A percentile compares a stretch with the other conserved stretches of the same genome.
Conservation (phyloP, 306 rosid genomes). For the Castanea sativa region DNA sequence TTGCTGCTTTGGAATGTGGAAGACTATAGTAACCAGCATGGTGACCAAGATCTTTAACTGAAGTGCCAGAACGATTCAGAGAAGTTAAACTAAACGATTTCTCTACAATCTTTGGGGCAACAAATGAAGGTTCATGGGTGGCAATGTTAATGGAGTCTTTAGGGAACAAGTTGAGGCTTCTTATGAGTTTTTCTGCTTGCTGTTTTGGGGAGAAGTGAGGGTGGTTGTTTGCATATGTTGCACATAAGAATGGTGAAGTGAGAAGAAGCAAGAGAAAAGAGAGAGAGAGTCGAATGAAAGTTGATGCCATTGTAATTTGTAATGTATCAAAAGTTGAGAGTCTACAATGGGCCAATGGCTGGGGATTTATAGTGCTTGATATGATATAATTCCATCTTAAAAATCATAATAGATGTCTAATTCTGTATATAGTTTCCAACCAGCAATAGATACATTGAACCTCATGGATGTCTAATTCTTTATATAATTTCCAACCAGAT, state of each 20-base stretch:
- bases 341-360: conserved; percentile 17
- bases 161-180: conserved; percentile 71
- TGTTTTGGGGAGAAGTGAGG: conserved; percentile 28
- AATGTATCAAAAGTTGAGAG: neutral
- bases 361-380: conserved; percentile 39
- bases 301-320: conserved; percentile 46
- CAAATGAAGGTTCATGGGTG: conserved; percentile 23
- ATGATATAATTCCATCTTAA: neutral
- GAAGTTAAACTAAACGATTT: conserved; percentile 58
- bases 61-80: conserved; percentile 37
- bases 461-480: too few species aligned
- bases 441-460: too few species aligned
- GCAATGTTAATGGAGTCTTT: conserved; percentile 51
- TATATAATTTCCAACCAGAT: too few species aligned
- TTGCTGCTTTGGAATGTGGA: conserved; percentile 76
- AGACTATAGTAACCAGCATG: conserved; percentile 87
- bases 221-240: conserved; percentile 22
- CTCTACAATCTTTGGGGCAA: conserved; percentile 48
- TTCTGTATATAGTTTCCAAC: too few species aligned
- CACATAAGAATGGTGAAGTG: conserved; percentile 29
- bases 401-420: conserved; percentile 7
- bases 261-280: conserved; percentile 32
- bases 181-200: conserved; percentile 63
- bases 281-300: conserved; percentile 16
- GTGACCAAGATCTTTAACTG: conserved; percentile 74